Evolutionary conservation across 2,329 filamentous ascomycete genomes (phyloP).

Genomic region (Phyllosticta citriasiana): DNA sequence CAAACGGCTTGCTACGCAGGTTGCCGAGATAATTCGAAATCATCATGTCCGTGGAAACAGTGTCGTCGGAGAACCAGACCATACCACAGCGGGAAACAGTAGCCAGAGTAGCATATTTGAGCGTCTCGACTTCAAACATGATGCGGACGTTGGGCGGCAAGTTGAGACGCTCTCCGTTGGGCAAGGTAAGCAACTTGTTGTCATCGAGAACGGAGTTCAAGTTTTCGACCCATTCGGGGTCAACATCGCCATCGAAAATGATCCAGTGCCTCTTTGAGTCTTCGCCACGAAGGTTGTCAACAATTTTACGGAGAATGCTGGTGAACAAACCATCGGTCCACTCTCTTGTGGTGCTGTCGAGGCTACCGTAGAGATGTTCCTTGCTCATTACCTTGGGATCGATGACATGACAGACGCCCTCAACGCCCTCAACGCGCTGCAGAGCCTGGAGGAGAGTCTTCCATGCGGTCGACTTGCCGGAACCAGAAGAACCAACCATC

Average conservation of each 20-base stretch:
- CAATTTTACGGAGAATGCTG: constrained; percentile 93
- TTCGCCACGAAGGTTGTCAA: constrained; percentile 95
- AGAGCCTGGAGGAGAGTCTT: constrained; percentile 82
- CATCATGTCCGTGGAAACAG: constrained; percentile 87
- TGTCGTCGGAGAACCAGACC: constrained; percentile 99
- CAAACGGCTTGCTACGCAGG: constrained; percentile 73
- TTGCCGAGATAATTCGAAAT: constrained; percentile 81
- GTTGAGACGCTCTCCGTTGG: constrained; percentile 95
- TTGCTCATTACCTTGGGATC: constrained; percentile 99
- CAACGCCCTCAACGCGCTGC: constrained; percentile 79
- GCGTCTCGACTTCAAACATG: constrained; percentile 98
- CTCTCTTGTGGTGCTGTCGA: constrained; percentile 93
- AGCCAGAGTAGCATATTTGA: constrained; percentile 94
- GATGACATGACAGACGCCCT: constrained; percentile 94
- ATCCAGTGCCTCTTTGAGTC: constrained; percentile 98
- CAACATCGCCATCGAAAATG: constrained; percentile 96
- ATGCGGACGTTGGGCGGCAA: constrained; percentile 91
- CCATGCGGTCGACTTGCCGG: constrained; percentile 94
- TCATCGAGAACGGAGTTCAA: constrained; percentile 98
- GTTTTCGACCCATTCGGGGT: constrained; percentile 99
- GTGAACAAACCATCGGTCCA: constrained; percentile 99
- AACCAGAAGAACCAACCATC: constrained; percentile 99
- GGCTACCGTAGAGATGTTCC: constrained; percentile 87
- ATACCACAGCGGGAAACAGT: constrained; percentile 99
- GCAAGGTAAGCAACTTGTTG: constrained; percentile 93